Evolutionary conservation across 257 asterid species (phyloP), one percentile per base, ranked within the genome.

Genomic region (Capsicum baccatum): DNA sequence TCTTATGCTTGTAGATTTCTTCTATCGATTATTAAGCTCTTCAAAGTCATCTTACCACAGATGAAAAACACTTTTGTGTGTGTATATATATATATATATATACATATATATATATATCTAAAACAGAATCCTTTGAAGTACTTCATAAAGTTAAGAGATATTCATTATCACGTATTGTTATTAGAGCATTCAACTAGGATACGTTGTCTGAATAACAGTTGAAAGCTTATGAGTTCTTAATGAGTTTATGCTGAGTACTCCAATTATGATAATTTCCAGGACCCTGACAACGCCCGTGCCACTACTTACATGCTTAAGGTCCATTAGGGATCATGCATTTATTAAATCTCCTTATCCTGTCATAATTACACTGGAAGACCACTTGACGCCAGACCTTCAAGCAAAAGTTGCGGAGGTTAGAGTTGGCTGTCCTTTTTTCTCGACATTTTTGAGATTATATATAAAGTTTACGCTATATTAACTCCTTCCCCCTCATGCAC

Each of bases 321-420:
- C 98, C 9, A 94, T 96, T 17, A 91, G 85, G 83, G 87, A 91
- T 55, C 98, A 96, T 78, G 98, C 99, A 15, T 96, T 96, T 64
- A 88, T 92, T 55, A 91, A 87, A 54, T 94, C 99, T 83, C 94
- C 95, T 0, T 96, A 96, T 83, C 99, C 98, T 73, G 97, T 96
- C 80, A 94, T 96, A 16, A 90, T 96, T 48, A 96, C 99, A 9
- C 79, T 96, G 80, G 99, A 96, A 87, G 98, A 94, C 85, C 99
- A 96, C 78, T 97, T 96, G 71, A 92, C 98, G 15, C 98, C 96
- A 15, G 89, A 90, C 3, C 99, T 94, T 83, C 99, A 94, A 85
- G 97, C 98, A 42, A 96, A 92, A 90, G 99, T 94, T 58, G 98
- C 98, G 6, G 96, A 84, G 94, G 99, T 96, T 89, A 87, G 87